Conservation (phyloP, 2,329 filamentous ascomycete species). For the Endoconidiophora polonica region DNA sequence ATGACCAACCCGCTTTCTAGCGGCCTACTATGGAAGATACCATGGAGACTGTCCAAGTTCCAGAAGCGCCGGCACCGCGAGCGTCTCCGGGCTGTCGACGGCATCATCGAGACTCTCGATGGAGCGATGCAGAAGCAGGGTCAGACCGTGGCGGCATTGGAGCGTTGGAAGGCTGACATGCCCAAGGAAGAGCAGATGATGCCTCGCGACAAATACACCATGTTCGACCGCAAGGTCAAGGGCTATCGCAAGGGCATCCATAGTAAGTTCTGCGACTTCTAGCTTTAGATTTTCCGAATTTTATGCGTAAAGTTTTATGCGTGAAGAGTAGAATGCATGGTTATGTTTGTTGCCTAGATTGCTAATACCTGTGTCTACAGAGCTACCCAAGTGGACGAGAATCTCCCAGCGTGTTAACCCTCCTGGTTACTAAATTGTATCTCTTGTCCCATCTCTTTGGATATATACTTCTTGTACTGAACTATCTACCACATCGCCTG, state of each 20-base stretch:
- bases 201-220: slow-evolving; percentile 90
- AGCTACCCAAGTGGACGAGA: slow-evolving; percentile 84
- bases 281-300: background rate
- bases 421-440: slow-evolving; percentile 57
- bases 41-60: slow-evolving; percentile 82
- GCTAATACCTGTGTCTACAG: slow-evolving; percentile 24
- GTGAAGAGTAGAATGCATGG: background rate
- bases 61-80: slow-evolving; percentile 79
- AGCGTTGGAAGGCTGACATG: slow-evolving; percentile 92
- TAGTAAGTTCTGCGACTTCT: slow-evolving; percentile 45
- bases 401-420: slow-evolving; percentile 89
- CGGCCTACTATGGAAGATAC: slow-evolving; percentile 90
- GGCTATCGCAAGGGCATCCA: slow-evolving; percentile 93
- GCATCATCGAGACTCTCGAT: slow-evolving; percentile 69
- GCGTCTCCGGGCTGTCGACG: slow-evolving; percentile 71
- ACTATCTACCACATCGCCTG: too few relatives aligned
- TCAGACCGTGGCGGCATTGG: slow-evolving; percentile 56
- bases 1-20: slow-evolving; percentile 59
- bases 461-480: background rate
- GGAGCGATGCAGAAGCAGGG: slow-evolving; percentile 59
- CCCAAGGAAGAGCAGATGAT: slow-evolving; percentile 91
- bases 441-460: background rate
- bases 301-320: background rate
- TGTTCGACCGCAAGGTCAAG: slow-evolving; percentile 94
- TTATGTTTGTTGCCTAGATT: background rate